Percentiles rank a stretch among this genome's conserved stretches.
Evolutionary conservation across 2,329 filamentous ascomycete species (phyloP).

Genomic region (Neophaeococcomyces mojaviensis): DNA sequence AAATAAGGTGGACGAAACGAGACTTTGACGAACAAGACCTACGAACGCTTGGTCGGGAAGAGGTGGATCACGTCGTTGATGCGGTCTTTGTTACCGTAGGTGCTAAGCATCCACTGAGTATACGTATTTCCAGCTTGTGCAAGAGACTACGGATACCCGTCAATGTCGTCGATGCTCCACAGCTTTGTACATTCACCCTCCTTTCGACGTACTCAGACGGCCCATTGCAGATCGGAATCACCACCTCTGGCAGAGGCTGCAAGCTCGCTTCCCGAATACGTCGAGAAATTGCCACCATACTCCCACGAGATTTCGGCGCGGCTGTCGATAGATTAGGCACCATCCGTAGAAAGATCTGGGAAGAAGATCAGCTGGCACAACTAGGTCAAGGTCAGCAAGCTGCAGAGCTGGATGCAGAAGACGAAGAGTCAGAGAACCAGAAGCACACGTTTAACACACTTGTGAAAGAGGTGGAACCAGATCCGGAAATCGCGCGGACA

Average conservation of each 20-base stretch:
- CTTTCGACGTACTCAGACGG: conserved; percentile 85
- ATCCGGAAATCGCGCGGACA: conserved; percentile 65
- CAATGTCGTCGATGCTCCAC: conserved; percentile 82
- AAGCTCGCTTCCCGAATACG: conserved; percentile 85
- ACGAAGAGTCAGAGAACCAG: conserved; percentile 52
- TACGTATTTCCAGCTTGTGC: conserved; percentile 67
- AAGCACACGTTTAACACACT: conserved; percentile 76
- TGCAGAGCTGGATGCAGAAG: conserved; percentile 39
- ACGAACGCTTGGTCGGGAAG: conserved; percentile 66
- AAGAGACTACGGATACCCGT: conserved; percentile 75
- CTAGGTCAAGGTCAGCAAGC: conserved; percentile 34
- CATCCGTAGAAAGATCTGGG: conserved; percentile 62
- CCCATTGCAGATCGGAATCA: conserved; percentile 88
- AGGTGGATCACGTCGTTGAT: conserved; percentile 73
- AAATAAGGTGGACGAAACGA: conserved; percentile 35
- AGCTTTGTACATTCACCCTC: conserved; percentile 81
- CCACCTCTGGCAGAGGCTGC: conserved; percentile 89
- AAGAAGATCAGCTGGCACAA: conserved; percentile 54
- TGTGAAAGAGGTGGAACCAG: conserved; percentile 56
- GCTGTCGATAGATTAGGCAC: conserved; percentile 73
- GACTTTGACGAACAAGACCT: conserved; percentile 65
- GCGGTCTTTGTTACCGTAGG: conserved; percentile 77
- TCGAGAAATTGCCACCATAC: conserved; percentile 72
- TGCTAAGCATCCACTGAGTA: conserved; percentile 43
- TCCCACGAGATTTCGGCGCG: conserved; percentile 66